Evolutionary conservation across 176 grass and related monocot species (phyloP).

Genomic region (Eremochloa ophiuroides): DNA sequence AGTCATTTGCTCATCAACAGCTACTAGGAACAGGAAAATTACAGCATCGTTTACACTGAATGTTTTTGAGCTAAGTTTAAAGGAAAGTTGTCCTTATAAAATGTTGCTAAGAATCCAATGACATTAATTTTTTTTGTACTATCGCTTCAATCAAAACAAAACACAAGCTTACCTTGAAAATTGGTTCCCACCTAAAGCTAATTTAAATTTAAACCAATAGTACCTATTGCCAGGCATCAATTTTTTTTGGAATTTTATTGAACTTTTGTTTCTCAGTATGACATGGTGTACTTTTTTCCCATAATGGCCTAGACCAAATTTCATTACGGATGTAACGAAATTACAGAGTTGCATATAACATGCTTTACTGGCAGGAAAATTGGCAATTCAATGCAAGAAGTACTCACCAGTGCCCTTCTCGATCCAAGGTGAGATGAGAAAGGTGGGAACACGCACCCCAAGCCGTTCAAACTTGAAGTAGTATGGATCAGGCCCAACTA

Average conservation of each 20-base stretch:
- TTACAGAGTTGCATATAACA: no score
- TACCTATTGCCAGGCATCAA: background rate
- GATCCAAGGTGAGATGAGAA: slow-evolving; percentile 85
- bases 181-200: background rate
- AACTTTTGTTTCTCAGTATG: background rate
- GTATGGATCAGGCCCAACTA: slow-evolving; percentile 83
- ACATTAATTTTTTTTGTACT: background rate
- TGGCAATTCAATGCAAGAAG: background rate
- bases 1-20: background rate
- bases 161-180: background rate
- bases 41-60: background rate
- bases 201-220: background rate
- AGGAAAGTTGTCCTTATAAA: background rate
- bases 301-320: no score
- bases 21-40: background rate
- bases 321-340: no score
- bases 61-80: background rate
- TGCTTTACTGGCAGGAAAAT: background rate
- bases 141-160: background rate
- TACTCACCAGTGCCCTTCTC: slow-evolving; percentile 65
- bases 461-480: slow-evolving; percentile 96
- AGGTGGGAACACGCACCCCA: slow-evolving; percentile 68
- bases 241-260: background rate
- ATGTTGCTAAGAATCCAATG: background rate
- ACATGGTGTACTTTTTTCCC: no score